phyloP scores from a whole-genome alignment of 2,329 filamentous ascomycete genomes.

The Ophiocordyceps camponoti-leonardi region DNA sequence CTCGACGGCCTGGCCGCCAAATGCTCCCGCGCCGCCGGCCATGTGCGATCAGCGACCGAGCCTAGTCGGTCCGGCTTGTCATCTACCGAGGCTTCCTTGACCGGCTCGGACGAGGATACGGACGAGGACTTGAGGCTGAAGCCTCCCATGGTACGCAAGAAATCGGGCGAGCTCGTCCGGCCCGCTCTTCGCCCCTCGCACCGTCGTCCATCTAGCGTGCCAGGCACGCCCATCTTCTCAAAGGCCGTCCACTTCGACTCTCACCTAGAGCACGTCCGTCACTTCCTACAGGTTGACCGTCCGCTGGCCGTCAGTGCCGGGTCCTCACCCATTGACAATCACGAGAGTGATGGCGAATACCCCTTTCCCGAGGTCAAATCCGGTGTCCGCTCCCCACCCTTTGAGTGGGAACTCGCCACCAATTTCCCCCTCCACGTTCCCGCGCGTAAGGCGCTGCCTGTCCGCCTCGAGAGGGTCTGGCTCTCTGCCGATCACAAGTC shows the following conservation, averaged over 20 bases:
- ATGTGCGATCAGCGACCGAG: slow-evolving; percentile 39
- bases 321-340: slow-evolving; percentile 76
- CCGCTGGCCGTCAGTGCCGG: slow-evolving; percentile 92
- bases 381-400: slow-evolving; percentile 28
- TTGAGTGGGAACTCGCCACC: slow-evolving; percentile 77
- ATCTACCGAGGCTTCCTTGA: slow-evolving; percentile 30
- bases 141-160: slow-evolving; percentile 92
- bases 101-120: slow-evolving; percentile 44
- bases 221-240: slow-evolving; percentile 84
- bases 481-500: slow-evolving; percentile 77
- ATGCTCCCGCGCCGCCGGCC: slow-evolving; percentile 24
- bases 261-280: slow-evolving; percentile 85
- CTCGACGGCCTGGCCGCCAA: slow-evolving; percentile 22
- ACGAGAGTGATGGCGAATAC: slow-evolving; percentile 78
- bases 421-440: slow-evolving; percentile 53
- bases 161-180: slow-evolving; percentile 90
- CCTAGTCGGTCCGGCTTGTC: slow-evolving; percentile 27
- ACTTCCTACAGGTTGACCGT: slow-evolving; percentile 86
- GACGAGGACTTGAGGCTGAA: slow-evolving; percentile 45
- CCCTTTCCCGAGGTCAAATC: slow-evolving; percentile 45
- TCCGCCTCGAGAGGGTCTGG: slow-evolving; percentile 75
- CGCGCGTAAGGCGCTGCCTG: slow-evolving; percentile 45
- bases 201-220: slow-evolving; percentile 85
- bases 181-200: slow-evolving; percentile 73
- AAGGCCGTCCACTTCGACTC: slow-evolving; percentile 99